These are phyloP conservation scores for Gossypium davidsonii DNA, from an alignment of 441 rosid species.

Conservation along the genomic window DNA sequence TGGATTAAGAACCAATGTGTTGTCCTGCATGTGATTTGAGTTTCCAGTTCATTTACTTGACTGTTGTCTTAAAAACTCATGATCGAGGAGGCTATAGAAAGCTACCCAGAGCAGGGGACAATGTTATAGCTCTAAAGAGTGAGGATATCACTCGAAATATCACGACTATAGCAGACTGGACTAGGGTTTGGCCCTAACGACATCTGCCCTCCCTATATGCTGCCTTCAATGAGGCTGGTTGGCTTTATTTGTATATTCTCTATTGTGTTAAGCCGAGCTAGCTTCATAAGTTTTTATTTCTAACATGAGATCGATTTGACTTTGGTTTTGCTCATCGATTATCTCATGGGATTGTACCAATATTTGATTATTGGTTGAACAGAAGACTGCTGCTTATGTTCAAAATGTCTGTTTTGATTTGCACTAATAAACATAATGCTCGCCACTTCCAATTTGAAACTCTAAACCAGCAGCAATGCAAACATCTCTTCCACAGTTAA, in stretches of 20 bases:
- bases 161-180: conserved; percentile 51
- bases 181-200: conserved; percentile 38
- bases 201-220: too few species aligned
- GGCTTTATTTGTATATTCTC: neutral
- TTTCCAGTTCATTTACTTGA: neutral
- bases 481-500: too few species aligned
- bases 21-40: neutral
- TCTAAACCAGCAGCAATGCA: too few species aligned
- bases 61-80: conserved; percentile 2
- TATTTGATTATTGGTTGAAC: too few species aligned
- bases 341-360: too few species aligned
- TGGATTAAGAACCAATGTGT: conserved; percentile 47
- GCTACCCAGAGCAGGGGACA: conserved; percentile 45
- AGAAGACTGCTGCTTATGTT: too few species aligned
- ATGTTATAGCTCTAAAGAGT: conserved; percentile 53
- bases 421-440: too few species aligned
- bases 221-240: neutral
- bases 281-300: neutral
- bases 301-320: neutral
- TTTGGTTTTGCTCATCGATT: neutral
- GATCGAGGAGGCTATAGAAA: conserved; percentile 80
- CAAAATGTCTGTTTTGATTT: too few species aligned
- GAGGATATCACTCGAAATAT: conserved; percentile 64
- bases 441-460: too few species aligned
- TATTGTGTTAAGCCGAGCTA: neutral